phyloP scores from a whole-genome alignment of 2,329 filamentous ascomycete genomes.

The Bipolaris bicolor region DNA sequence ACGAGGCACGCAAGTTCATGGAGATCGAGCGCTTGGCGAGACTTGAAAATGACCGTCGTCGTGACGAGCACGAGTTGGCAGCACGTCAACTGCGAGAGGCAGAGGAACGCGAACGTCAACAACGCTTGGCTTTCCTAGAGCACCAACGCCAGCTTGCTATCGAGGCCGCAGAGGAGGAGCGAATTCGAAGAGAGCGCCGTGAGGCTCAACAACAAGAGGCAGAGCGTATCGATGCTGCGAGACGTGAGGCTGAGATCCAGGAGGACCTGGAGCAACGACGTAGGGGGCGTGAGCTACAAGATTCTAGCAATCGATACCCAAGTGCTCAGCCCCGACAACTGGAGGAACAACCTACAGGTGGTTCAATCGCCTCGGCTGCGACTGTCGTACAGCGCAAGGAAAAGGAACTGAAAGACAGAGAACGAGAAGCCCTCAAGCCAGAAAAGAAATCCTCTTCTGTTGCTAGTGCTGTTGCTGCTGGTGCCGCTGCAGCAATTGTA shows the following conservation, averaged over 20 bases:
- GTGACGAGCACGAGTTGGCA: slow-evolving; percentile 33
- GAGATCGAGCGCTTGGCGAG: slow-evolving; percentile 38
- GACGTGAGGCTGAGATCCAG: slow-evolving; percentile 40
- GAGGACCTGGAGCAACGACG: slow-evolving; percentile 35
- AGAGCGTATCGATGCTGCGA: slow-evolving; percentile 32
- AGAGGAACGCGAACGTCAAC: slow-evolving; percentile 38
- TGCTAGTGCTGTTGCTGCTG: slow-evolving; percentile 44
- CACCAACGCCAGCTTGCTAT: slow-evolving; percentile 33
- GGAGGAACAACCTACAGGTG: slow-evolving; percentile 39
- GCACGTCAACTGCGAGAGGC: slow-evolving; percentile 38
- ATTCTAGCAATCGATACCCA: slow-evolving; percentile 29
- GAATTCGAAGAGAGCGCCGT: slow-evolving; percentile 29
- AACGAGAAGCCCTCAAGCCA: slow-evolving; percentile 40
- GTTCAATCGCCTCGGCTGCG: slow-evolving; percentile 38
- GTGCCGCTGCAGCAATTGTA: slow-evolving; percentile 41
- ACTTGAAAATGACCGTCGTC: slow-evolving; percentile 37
- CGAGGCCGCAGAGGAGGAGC: slow-evolving; percentile 32
- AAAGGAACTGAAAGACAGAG: slow-evolving; percentile 42
- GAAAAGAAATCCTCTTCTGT: slow-evolving; percentile 50
- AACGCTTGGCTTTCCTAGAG: slow-evolving; percentile 37
- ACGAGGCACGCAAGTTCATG: slow-evolving; percentile 36
- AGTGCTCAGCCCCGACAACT: slow-evolving; percentile 32
- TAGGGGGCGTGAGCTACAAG: slow-evolving; percentile 34
- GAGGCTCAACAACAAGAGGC: slow-evolving; percentile 38
- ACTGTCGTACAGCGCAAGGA: slow-evolving; percentile 44